Base-by-base conservation (phyloP, 1,139 yeast genomes). In the Debaryomycetaceae sp. region DNA sequence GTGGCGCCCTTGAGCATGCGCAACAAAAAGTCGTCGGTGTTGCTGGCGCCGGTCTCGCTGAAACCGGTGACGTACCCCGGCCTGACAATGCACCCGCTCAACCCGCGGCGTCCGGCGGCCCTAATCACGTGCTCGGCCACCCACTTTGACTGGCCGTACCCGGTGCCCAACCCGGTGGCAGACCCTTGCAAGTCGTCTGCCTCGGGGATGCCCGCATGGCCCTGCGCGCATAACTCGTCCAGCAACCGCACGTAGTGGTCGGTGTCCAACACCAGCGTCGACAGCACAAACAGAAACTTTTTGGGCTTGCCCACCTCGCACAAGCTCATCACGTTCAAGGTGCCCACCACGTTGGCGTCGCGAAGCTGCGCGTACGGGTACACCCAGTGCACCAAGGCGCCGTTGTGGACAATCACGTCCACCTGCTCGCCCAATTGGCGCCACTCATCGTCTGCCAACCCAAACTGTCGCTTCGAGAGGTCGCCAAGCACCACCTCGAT, bases 361-460 rank as follows among this genome's bases (percentile, higher is more conserved):
- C 97, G 77, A 45, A 93, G 68, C 46, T 83, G 85, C 31, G 83
- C 64, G 58, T 93, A 93, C 26, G 97, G 98, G 54, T 84, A 91
- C 3, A 89, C 96, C 99, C 99, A 93, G 58, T 93, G 98, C 25
- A 93, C 99, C 40, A 89, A 69, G 4, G 98, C 99, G 62, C 97
- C 98, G 49, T 93, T 93, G 58, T 93, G 99, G 40, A 93, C 75
- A 31, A 93, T 78, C 4, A 83, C 81, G 55, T 93, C 98, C 36
- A 89, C 66, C 1, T 65, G 58, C 10, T 71, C 58, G 4, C 78
- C 59, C 39, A 93, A 68, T 4, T 51, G 31, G 2, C 44, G 33
- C 95, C 95, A 91, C 23, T 63, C 62, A 1, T 47, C 49, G 18
- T 70, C 67, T n/a, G 58, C 48, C 37, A 85, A 54, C 0, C 96